phyloP scores from a whole-genome alignment of 2,329 filamentous ascomycete genomes.

The Rhynchosporium graminicola region DNA sequence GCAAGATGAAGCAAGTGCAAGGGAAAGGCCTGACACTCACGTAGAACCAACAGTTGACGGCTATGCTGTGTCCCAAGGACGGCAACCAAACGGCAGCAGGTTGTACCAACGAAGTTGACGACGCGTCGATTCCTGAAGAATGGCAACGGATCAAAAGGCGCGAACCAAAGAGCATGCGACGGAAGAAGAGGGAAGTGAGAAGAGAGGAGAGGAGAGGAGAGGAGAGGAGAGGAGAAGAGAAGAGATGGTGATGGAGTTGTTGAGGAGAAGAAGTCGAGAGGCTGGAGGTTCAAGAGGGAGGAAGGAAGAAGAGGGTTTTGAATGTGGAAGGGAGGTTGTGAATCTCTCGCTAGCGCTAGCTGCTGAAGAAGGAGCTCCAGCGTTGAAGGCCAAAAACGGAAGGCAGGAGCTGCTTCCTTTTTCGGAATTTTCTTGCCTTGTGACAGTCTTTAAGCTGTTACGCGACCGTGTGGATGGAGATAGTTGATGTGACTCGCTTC shows the following conservation, averaged over 20 bases:
- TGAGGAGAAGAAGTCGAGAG: background rate
- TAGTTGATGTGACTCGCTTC: background rate
- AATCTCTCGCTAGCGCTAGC: constrained; percentile 2
- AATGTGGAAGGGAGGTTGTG: background rate
- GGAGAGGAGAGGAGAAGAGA: background rate
- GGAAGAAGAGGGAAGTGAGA: background rate
- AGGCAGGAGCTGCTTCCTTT: background rate
- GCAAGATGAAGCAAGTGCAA: background rate
- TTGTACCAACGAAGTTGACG: constrained; percentile 6
- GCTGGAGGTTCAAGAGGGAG: background rate
- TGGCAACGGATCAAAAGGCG: constrained; percentile 8
- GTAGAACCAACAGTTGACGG: constrained; percentile 4
- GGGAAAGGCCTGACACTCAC: background rate
- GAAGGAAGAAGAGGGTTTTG: background rate
- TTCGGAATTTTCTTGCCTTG: background rate
- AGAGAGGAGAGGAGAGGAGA: background rate
- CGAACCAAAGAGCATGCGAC: background rate
- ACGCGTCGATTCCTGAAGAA: constrained; percentile 6
- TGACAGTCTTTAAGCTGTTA: background rate
- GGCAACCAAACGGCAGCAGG: constrained; percentile 11
- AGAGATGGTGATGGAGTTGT: background rate
- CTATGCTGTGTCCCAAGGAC: constrained; percentile 14
- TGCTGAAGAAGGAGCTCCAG: background rate
- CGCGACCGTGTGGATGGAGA: no score
- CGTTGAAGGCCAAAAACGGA: background rate